Conservation (phyloP, 331 rosid species). For the Pyracantha coccinea region DNA sequence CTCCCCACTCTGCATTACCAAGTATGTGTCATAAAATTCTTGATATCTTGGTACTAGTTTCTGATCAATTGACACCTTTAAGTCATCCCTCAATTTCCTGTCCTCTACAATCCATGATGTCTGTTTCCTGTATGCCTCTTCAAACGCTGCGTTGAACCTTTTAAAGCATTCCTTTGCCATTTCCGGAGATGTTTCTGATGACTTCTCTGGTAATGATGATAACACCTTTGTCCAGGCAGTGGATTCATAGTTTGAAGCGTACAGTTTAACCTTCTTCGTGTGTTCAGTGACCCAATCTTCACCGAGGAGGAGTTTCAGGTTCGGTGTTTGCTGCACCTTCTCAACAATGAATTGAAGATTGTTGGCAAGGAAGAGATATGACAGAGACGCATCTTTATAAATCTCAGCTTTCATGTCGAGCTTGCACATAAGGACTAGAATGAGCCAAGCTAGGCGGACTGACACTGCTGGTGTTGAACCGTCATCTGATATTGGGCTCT, state of each 20-base stretch:
- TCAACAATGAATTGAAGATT: slow-evolving; percentile 42
- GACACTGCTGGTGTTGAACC: slow-evolving; percentile 18
- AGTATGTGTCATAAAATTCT: slow-evolving; percentile 19
- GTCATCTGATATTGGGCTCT: slow-evolving; percentile 10
- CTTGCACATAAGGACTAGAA: slow-evolving; percentile 50
- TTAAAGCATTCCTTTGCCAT: slow-evolving; percentile 20
- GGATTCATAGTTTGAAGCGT: slow-evolving; percentile 33
- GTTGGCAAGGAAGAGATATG: slow-evolving; percentile 47
- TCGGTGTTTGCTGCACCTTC: slow-evolving; percentile 23
- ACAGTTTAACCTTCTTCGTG: slow-evolving; percentile 23
- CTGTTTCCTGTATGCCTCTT: slow-evolving; percentile 39
- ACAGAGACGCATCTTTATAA: slow-evolving; percentile 38
- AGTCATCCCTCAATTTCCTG: slow-evolving; percentile 33
- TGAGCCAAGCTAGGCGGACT: slow-evolving; percentile 38
- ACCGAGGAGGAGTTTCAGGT: slow-evolving; percentile 27
- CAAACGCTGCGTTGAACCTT: slow-evolving; percentile 30
- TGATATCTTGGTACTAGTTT: slow-evolving; percentile 31
- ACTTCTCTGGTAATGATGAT: slow-evolving; percentile 25
- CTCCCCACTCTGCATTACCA: slow-evolving; percentile 11
- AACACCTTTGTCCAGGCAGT: slow-evolving; percentile 40
- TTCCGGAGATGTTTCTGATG: slow-evolving; percentile 13
- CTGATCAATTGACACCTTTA: slow-evolving; percentile 39
- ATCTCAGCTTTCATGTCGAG: slow-evolving; percentile 37
- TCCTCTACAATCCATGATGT: slow-evolving; percentile 39
- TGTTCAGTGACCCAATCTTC: slow-evolving; percentile 34